phyloP scores from a whole-genome alignment of 1,284 basidiomycete species.

The Leucoagaricus sp. region DNA sequence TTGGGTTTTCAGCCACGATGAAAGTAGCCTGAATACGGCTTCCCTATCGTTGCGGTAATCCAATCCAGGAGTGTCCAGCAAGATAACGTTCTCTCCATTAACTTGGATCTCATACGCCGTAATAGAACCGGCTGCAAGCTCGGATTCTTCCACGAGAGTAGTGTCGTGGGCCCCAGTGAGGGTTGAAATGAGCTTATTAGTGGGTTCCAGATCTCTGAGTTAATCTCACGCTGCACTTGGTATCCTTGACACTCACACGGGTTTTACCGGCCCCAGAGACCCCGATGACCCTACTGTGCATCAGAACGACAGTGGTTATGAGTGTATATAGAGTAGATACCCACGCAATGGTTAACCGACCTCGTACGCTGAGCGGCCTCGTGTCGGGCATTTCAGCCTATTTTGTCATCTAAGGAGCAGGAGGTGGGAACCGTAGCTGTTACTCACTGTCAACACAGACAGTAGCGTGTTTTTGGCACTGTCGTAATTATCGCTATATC shows the following conservation, averaged over 20 bases:
- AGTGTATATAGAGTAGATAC: not conserved
- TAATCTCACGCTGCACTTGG: not conserved
- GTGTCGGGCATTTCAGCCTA: not conserved
- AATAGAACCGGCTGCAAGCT: not conserved
- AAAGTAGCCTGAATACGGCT: not conserved
- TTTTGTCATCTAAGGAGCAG: too few relatives aligned
- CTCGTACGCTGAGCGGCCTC: not conserved
- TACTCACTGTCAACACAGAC: conserved; percentile 9
- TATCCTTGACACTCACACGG: not conserved
- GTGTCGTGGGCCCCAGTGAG: not conserved
- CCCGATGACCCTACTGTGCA: not conserved
- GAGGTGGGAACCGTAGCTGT: too few relatives aligned
- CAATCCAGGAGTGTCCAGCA: conserved; percentile 6
- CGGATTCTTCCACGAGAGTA: not conserved
- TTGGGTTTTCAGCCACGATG: not conserved
- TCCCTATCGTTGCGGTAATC: not conserved
- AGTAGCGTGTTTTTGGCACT: not conserved
- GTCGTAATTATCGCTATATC: not conserved
- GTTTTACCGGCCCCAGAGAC: not conserved
- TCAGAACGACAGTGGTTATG: not conserved
- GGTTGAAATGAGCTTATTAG: not conserved
- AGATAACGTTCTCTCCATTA: not conserved
- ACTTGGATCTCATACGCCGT: not conserved
- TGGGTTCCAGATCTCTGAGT: not conserved
- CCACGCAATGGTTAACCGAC: not conserved